phyloP scores from a whole-genome alignment of 257 asterid species.

The Scutellaria barbata region DNA sequence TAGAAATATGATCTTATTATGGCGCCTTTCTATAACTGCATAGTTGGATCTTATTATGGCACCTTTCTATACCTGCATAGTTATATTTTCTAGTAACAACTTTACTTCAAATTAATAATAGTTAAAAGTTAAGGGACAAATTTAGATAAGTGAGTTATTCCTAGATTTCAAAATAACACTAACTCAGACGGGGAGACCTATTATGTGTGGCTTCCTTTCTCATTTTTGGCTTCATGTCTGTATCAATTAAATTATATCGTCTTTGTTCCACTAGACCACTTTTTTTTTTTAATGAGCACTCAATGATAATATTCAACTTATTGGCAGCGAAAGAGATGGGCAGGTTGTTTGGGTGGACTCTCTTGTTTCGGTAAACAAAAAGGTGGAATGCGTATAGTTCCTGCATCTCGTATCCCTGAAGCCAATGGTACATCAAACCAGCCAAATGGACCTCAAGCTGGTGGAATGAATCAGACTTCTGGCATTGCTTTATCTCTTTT shows the following conservation, averaged over 20 bases:
- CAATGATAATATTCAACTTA: slow-evolving; percentile 30
- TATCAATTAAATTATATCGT: slow-evolving; percentile 13
- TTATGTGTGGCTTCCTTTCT: slow-evolving; percentile 3
- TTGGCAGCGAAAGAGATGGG: slow-evolving; percentile 89
- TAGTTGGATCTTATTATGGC: slow-evolving; percentile 5
- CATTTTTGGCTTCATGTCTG: slow-evolving; percentile 16
- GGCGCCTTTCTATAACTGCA: too few relatives aligned
- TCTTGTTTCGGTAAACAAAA: slow-evolving; percentile 84
- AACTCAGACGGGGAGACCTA: background rate
- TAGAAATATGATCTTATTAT: slow-evolving; percentile 7
- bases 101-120: background rate
- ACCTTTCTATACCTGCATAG: background rate
- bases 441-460: slow-evolving; percentile 67
- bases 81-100: background rate
- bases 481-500: slow-evolving; percentile 52
- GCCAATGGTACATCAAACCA: slow-evolving; percentile 62
- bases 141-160: background rate
- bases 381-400: slow-evolving; percentile 92
- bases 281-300: slow-evolving; percentile 25
- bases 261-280: slow-evolving; percentile 6
- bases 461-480: slow-evolving; percentile 61
- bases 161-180: background rate
- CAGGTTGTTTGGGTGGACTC: slow-evolving; percentile 82
- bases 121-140: background rate
- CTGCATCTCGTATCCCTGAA: slow-evolving; percentile 81